phyloP scores from a whole-genome alignment of 352 stramenopile genomes.

The Globisporangium yorkense region DNA sequence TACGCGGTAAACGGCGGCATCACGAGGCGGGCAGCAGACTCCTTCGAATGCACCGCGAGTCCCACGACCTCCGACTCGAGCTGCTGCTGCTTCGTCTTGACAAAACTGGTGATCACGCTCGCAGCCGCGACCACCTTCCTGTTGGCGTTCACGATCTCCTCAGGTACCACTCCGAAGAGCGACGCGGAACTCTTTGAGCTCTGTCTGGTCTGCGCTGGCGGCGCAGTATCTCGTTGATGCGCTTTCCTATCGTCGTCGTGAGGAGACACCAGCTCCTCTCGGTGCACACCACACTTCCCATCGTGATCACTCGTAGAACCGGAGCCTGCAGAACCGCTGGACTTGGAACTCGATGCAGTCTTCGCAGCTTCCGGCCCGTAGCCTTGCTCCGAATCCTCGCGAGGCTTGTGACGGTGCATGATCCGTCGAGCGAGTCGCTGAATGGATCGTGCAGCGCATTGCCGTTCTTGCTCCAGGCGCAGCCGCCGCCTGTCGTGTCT shows the following conservation, averaged over 20 bases:
- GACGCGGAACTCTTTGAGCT: constrained; percentile 6
- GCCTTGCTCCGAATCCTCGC: not conserved
- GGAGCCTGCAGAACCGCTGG: not conserved
- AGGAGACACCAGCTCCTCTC: too few relatives aligned
- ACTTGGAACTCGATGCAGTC: not conserved
- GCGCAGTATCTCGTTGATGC: not conserved
- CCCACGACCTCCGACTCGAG: constrained; percentile 33
- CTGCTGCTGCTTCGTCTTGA: constrained; percentile 31
- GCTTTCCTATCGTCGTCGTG: not conserved
- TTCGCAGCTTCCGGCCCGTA: not conserved
- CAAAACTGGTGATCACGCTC: constrained; percentile 27
- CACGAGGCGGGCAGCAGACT: constrained; percentile 28
- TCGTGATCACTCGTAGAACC: not conserved
- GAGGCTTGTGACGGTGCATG: not conserved
- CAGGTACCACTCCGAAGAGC: constrained; percentile 10
- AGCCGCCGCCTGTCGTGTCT: not conserved
- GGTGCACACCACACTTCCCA: not conserved
- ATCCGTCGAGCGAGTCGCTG: constrained; percentile 15
- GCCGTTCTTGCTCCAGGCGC: constrained; percentile 5
- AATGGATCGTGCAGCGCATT: constrained; percentile 9
- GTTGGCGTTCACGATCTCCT: constrained; percentile 20
- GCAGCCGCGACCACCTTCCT: constrained; percentile 25
- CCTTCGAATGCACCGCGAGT: constrained; percentile 29
- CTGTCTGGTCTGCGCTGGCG: not conserved
- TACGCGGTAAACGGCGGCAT: constrained; percentile 26